Conservation (phyloP, 441 rosid species). For the Populus hybrid region DNA sequence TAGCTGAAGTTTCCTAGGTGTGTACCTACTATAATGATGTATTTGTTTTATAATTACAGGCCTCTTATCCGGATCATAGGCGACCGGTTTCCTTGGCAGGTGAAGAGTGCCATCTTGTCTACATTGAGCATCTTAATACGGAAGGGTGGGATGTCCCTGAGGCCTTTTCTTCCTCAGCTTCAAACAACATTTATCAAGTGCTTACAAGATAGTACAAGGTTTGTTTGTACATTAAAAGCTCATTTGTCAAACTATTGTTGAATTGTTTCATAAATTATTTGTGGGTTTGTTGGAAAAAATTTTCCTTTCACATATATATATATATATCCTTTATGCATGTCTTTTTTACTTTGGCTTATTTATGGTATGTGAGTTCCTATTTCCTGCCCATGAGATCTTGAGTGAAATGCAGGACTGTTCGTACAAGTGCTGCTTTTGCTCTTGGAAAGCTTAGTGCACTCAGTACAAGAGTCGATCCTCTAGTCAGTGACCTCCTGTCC, state of each 20-base stretch:
- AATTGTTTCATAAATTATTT: not conserved
- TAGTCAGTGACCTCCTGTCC: slow-evolving; percentile 81
- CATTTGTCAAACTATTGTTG: not conserved
- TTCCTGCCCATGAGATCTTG: slow-evolving; percentile 12
- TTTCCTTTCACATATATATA: not conserved
- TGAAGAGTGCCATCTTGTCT: slow-evolving; percentile 94
- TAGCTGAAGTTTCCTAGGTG: not conserved
- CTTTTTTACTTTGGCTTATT: not conserved
- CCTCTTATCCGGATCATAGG: slow-evolving; percentile 98
- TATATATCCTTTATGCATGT: not conserved
- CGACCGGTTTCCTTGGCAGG: slow-evolving; percentile 99
- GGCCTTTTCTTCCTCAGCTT: slow-evolving; percentile 98
- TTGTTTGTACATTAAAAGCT: slow-evolving; percentile 11
- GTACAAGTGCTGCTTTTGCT: slow-evolving; percentile 97
- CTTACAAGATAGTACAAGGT: slow-evolving; percentile 94
- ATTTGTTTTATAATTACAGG: slow-evolving; percentile 45
- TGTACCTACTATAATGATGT: not conserved
- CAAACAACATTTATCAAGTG: slow-evolving; percentile 98
- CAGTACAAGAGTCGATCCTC: slow-evolving; percentile 94
- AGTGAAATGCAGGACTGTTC: slow-evolving; percentile 69
- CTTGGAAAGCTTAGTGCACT: slow-evolving; percentile 98
- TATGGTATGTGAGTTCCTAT: not conserved
- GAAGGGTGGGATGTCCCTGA: slow-evolving; percentile 89
- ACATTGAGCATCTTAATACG: slow-evolving; percentile 78
- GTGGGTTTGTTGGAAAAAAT: not conserved